Base-by-base conservation (phyloP, 768 basidiomycete species). In the Sarcodon sp. region DNA sequence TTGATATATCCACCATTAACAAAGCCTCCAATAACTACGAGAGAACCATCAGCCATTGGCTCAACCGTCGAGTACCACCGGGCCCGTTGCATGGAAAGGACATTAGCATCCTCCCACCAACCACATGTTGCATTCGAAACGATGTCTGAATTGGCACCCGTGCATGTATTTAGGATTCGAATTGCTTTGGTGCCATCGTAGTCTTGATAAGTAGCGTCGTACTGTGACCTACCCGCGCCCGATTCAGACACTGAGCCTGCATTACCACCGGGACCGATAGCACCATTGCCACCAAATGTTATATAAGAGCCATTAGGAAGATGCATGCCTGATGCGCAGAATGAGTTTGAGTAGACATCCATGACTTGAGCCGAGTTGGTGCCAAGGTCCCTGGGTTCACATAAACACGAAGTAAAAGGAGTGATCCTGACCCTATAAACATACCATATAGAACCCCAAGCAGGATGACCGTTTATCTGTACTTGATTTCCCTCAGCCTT, bases 41-140 rank as follows among this genome's bases (percentile, higher is more conserved):
- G 66, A 4, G 73, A 72, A 35, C 93, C 93, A 59, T 96, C 83
- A 0, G 73, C 77, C 3, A 83, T 70, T 1, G 83, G 62, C 59
- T 88, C 87, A 1, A 81, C 80, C 2, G 77, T 75, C 4, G 87
- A 81, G 61, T 89, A 89, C 86, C 86, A 89, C 1, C 87, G 77
- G 51, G 68, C 64, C 46, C 69, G 73, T 55, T 83, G 75, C 79
- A 88, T 81, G 6, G 76, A 62, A 18, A 87, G 73, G 9, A 73
- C 53, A 0, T 70, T 66, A 1, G 76, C 65, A 37, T 87, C 70
- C 56, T 88, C 86, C 57, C 76, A 86, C 83, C 85, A 87, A 53
- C 76, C 69, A 55, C 86, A 88, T 1, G 71, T 51, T 1, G 71
- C 3, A 13, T 70, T 69, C 11, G 66, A 50, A 21, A 43, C 45